phyloP scores from a whole-genome alignment of 1,284 basidiomycete genomes.

The Tilletia horrida region DNA sequence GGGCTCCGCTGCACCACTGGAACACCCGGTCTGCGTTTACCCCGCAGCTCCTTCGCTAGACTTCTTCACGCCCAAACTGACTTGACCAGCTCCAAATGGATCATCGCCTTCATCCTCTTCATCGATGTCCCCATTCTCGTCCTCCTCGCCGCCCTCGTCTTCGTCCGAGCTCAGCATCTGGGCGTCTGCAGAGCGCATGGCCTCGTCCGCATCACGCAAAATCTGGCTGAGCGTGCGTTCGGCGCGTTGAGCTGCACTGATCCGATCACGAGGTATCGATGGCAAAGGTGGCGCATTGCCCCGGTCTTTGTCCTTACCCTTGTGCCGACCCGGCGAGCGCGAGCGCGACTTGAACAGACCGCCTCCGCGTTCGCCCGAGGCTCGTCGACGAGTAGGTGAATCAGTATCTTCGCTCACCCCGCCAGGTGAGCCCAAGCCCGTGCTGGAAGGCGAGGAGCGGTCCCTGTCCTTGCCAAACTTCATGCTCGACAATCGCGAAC shows the following conservation, averaged over 20 bases:
- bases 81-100: constrained; percentile 7
- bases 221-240: constrained; percentile 25
- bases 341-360: constrained; percentile 11
- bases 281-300: background rate
- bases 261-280: background rate
- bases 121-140: background rate
- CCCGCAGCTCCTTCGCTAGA: no score
- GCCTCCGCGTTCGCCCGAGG: constrained; percentile 1
- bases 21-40: no score
- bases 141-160: background rate
- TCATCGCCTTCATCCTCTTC: background rate
- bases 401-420: no score
- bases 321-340: background rate
- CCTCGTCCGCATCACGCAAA: constrained; percentile 26
- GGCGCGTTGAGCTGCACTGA: background rate
- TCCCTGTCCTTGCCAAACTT: constrained; percentile 18
- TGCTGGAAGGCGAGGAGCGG: background rate
- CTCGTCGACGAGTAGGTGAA: background rate
- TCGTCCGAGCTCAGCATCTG: background rate
- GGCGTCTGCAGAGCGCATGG: constrained; percentile 16
- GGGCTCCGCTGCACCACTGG: no score
- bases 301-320: constrained; percentile 7
- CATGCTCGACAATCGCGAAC: background rate
- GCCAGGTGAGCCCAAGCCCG: no score
- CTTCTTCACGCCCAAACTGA: background rate